phyloP scores from a whole-genome alignment of 805 yeast species.

The Spathaspora boniae region DNA sequence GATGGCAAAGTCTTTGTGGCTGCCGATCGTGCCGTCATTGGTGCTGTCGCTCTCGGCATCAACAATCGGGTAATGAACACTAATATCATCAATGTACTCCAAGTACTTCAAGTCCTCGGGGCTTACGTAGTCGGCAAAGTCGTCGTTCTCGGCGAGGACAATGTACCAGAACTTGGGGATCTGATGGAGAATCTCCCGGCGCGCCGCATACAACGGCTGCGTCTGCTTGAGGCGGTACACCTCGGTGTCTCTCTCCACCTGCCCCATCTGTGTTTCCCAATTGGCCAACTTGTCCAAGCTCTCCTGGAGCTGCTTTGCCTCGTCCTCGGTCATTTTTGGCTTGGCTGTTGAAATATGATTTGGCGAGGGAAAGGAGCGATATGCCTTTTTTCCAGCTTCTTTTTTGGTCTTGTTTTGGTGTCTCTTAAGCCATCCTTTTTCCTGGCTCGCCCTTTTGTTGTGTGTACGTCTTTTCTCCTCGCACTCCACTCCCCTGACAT shows the following conservation, averaged over 20 bases:
- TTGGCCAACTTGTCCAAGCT: slow-evolving; percentile 46
- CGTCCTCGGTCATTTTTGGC: background rate
- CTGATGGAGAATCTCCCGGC: slow-evolving; percentile 49
- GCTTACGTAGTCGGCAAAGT: slow-evolving; percentile 74
- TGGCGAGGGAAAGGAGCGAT: background rate
- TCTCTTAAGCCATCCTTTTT: background rate
- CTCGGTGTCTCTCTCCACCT: slow-evolving; percentile 60
- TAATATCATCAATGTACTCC: slow-evolving; percentile 62
- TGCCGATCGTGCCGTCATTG: background rate
- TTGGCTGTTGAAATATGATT: slow-evolving; percentile 4
- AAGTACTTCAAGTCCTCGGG: slow-evolving; percentile 74
- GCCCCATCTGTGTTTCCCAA: slow-evolving; percentile 56
- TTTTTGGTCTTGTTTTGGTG: background rate
- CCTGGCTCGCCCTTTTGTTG: background rate
- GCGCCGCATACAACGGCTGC: slow-evolving; percentile 51
- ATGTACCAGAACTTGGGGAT: slow-evolving; percentile 86
- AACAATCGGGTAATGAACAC: slow-evolving; percentile 45
- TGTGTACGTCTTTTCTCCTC: background rate
- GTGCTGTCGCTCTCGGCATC: slow-evolving; percentile 8
- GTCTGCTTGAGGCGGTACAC: slow-evolving; percentile 50
- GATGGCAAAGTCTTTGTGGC: slow-evolving; percentile 55
- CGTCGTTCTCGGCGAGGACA: slow-evolving; percentile 79
- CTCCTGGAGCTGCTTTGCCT: slow-evolving; percentile 11
- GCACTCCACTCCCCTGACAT: background rate
- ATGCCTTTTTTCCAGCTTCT: too few relatives aligned